Base-by-base conservation (phyloP, 305 asterid species). In the Plantago coronopus region DNA sequence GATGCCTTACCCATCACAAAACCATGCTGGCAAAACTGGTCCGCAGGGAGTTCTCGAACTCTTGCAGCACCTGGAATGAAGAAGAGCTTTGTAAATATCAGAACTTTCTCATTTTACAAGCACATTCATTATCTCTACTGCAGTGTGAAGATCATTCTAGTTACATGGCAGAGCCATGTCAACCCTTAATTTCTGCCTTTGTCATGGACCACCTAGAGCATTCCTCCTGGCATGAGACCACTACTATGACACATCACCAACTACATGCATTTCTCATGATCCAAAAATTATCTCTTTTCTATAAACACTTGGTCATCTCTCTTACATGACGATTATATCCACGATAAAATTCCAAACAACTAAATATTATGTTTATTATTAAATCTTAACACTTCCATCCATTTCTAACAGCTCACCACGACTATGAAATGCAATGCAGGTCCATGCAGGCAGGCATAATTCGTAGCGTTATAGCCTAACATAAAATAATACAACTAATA, bases 1-100 rank as follows among this genome's bases (percentile, higher is more conserved):
- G 96, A 89, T 9, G 99, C 96, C 72, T 93, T 93, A 17, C 87
- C 99, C 46, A 89, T 72, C 68, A 93, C 96, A 72, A 89, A 89
- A 54, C 97, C 97, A 61, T 89, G 97, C 25, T 64, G 80, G 80
- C 99, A 93, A 80, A 93, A 93, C 71, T 84, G 66, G 48, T 89
- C 81, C 2, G 95, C 83, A 45, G 81, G 76, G 57, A 93, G 77
- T 38, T 67, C 80, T 67, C 96, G 81, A 57, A 89, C 82, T 71
- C 83, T 79, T 51, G 86, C 66, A 48, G 97, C 90, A 72, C 97
- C 99, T 93, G 78, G 53, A 75, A 62, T 58, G 29, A 63, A 48
- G 38, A 67, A 57, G 47, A 2, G 49, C 37, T 64, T 22, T 69
- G 62, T 49, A 21, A 63, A 42, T 8, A 69, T 59, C 61, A 58